Conservation (phyloP, 257 asterid genomes). For the Solanum clarkiae region DNA sequence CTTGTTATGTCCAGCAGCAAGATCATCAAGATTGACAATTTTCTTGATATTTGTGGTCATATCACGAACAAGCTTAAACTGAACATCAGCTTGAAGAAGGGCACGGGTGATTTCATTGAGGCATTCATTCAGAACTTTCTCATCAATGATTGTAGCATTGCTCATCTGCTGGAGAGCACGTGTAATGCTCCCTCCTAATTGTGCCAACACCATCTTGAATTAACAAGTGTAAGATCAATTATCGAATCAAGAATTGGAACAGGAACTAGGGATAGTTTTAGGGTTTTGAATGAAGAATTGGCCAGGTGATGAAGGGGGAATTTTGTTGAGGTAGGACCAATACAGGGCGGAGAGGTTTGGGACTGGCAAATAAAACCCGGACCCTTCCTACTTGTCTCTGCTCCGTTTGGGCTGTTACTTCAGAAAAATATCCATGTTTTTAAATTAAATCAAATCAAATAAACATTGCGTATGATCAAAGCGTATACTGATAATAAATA, state of each 20-base stretch:
- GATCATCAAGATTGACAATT: slow-evolving; percentile 78
- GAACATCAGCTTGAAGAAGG: slow-evolving; percentile 77
- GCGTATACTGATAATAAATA: no score
- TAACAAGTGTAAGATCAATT: not conserved
- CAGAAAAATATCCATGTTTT: no score
- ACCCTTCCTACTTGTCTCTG: not conserved
- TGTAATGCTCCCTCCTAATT: slow-evolving; percentile 72
- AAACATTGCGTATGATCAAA: no score
- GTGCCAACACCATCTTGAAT: slow-evolving; percentile 69
- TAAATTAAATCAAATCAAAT: no score
- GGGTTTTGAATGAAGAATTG: not conserved
- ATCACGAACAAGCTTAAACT: slow-evolving; percentile 68
- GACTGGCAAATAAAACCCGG: not conserved
- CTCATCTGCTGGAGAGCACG: slow-evolving; percentile 96
- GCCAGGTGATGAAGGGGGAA: not conserved
- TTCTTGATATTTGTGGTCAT: slow-evolving; percentile 72
- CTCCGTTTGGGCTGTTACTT: not conserved
- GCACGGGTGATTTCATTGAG: slow-evolving; percentile 82
- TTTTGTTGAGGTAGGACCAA: not conserved
- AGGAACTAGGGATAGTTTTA: not conserved
- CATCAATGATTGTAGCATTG: slow-evolving; percentile 89
- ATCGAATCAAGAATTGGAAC: not conserved
- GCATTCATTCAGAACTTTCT: slow-evolving; percentile 74
- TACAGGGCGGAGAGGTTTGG: not conserved
- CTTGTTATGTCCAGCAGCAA: slow-evolving; percentile 89